These are phyloP conservation scores for Alternaria sp. DNA, from an alignment of 2,329 filamentous ascomycete genomes.

Conservation along the genomic window DNA sequence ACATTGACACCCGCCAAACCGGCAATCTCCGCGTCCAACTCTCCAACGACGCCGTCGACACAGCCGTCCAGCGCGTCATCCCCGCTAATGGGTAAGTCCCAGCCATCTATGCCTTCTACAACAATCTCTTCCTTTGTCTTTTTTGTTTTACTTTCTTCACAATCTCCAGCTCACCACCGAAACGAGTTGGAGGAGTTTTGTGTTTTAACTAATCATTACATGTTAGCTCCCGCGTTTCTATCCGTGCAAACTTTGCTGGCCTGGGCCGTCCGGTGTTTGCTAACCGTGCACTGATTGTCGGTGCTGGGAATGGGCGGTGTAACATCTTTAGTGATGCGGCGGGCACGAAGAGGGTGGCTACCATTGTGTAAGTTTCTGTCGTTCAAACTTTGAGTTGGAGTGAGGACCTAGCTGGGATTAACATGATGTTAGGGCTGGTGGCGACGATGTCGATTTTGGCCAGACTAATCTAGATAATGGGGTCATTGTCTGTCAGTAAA, in stretches of 20 bases:
- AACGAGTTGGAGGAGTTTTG: too few species aligned
- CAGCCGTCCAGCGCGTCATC: constrained; percentile 22
- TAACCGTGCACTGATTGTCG: neutral
- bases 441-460: neutral
- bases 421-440: neutral
- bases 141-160: too few species aligned
- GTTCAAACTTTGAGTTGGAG: too few species aligned
- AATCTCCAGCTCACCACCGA: too few species aligned
- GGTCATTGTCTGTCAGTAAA: neutral
- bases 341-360: neutral
- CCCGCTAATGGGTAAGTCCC: neutral
- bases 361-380: constrained; percentile 2
- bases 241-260: neutral
- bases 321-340: neutral
- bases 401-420: neutral
- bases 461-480: neutral
- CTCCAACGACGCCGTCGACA: constrained; percentile 22
- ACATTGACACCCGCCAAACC: constrained; percentile 10
- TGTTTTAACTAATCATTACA: too few species aligned
- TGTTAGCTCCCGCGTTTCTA: neutral
- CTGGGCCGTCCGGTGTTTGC: neutral
- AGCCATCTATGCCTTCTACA: too few species aligned
- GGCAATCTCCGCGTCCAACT: constrained; percentile 21
- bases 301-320: neutral
- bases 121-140: too few species aligned